Evolutionary conservation across 768 basidiomycete genomes (phyloP).

Genomic region (Agaricus subrufescens): DNA sequence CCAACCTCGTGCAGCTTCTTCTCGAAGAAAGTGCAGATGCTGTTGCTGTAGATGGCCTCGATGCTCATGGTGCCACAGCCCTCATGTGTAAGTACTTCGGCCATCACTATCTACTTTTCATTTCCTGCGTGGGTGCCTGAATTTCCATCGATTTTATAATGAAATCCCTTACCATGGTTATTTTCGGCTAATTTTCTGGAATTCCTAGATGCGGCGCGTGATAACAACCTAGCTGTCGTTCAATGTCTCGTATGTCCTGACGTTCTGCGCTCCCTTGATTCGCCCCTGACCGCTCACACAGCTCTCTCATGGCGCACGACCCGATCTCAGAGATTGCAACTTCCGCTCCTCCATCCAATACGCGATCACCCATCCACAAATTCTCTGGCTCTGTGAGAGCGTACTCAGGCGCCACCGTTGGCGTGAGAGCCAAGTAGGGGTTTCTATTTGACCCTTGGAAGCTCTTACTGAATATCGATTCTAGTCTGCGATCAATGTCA

Average conservation of each 20-base stretch:
- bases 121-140: conserved; percentile 6
- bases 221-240: conserved; percentile 66
- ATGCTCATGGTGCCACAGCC: conserved; percentile 71
- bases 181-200: conserved; percentile 13
- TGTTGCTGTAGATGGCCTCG: conserved; percentile 71
- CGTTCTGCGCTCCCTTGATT: conserved; percentile 1
- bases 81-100: conserved; percentile 67
- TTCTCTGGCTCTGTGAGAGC: conserved; percentile 69
- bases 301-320: conserved; percentile 67
- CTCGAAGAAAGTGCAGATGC: conserved; percentile 57
- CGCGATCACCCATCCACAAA: conserved; percentile 53
- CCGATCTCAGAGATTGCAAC: conserved; percentile 69
- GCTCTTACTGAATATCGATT: conserved; percentile 13
- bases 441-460: conserved; percentile 9
- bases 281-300: conserved; percentile 20
- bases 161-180: not conserved
- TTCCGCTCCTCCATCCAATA: conserved; percentile 71
- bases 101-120: conserved; percentile 11
- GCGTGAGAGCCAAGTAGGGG: conserved; percentile 54
- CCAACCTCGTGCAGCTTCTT: conserved; percentile 54
- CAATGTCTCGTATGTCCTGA: conserved; percentile 49
- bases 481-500: conserved; percentile 35
- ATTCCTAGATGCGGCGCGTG: conserved; percentile 66
- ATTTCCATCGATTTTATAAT: not conserved
- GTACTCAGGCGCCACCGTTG: conserved; percentile 57